Evolutionary conservation across 2,329 filamentous ascomycete genomes (phyloP), one percentile per base, ranked within the genome.

Genomic region (Metarhizium robertsii): DNA sequence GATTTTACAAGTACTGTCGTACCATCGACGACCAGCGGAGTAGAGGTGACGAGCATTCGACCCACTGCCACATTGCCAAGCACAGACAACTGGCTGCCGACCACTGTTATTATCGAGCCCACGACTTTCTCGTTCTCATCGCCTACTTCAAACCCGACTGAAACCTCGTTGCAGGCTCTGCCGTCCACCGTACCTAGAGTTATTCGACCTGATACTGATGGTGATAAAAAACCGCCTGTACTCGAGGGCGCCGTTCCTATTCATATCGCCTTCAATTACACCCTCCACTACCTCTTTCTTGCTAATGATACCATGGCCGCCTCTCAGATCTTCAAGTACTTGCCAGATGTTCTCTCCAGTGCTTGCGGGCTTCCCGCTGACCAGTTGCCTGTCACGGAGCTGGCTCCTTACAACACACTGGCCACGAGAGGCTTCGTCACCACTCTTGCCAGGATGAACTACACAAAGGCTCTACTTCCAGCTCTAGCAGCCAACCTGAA

Each of bases 271-370:
- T 96, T 97, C 79, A 75, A 83, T 53, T 87, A 84, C 65, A 80
- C 82, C 1, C 79, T 95, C 62, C 92, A 95, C 73, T 99, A 94
- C 70, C 74, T 80, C 8, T 96, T 95, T 66, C 88, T 97, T 32
- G 85, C 87, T 11, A 76, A 75, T 25, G 84, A 87, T 59, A 77
- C 83, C 14, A 78, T 86, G 60, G 88, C 91, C 18, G 87, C 90
- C 5, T 83, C 83, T 43, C 92, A 97, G 71, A 89, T 99, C 65
- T 95, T 96, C 75, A 73, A 81, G 53, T 88, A 83, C 61, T 75
- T 96, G 4, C 91, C 91, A 0, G 63, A 76, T 53, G 90, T 88
- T 60, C 77, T 96, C 52, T 75, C 80, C 2, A 80, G 86, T 60
- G 87, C 82, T 47, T 70, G 69, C 51, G 85, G 82, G 49, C 74